These are phyloP conservation scores for Rhizoclosmatium sp. DNA, from an alignment of 192 early-diverging fungal species.

Conservation along the genomic window DNA sequence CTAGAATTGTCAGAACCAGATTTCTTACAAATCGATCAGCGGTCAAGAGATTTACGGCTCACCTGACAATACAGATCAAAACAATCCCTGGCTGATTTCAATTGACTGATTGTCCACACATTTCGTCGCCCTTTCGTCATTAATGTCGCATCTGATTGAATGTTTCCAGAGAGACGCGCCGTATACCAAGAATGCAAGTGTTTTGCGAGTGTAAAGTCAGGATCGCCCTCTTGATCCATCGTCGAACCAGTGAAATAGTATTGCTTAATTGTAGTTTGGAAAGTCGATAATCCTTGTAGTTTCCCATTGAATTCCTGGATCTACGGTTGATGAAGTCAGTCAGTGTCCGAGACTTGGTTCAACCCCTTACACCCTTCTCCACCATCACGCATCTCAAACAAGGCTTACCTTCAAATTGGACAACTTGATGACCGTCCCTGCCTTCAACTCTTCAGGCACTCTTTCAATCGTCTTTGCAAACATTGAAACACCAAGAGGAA, in stretches of 20 bases:
- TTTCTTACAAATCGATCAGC: neutral
- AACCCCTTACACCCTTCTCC: too few relatives aligned
- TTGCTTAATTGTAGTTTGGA: neutral
- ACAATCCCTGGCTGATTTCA: neutral
- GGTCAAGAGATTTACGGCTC: neutral
- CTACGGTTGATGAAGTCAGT: neutral
- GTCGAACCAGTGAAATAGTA: neutral
- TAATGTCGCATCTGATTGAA: too few relatives aligned
- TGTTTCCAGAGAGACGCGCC: too few relatives aligned
- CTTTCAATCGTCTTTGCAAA: neutral
- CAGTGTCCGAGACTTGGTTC: too few relatives aligned
- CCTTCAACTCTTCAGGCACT: neutral
- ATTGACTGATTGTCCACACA: neutral
- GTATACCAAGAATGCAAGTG: neutral
- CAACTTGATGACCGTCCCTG: neutral
- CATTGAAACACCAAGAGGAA: neutral
- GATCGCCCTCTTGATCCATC: neutral
- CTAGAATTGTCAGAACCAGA: neutral
- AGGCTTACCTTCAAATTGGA: neutral
- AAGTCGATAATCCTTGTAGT: neutral
- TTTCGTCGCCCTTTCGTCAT: neutral
- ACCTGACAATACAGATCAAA: constrained; percentile 18
- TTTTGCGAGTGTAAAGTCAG: neutral
- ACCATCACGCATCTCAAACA: neutral
- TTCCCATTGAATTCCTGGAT: neutral